Conservation (phyloP, 2,329 filamentous ascomycete species). For the Botrytis medusae region DNA sequence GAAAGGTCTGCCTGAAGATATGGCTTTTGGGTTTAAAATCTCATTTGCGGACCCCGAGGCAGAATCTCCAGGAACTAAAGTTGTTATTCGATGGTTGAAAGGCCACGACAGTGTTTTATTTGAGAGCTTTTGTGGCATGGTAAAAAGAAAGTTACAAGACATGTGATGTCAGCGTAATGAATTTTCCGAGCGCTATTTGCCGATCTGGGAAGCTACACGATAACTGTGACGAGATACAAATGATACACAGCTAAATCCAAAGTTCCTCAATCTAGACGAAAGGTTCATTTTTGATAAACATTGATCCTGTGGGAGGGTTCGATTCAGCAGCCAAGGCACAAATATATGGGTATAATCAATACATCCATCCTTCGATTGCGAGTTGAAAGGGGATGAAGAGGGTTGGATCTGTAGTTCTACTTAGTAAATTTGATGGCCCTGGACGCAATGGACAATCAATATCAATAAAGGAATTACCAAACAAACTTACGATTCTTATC, state of each 20-base stretch:
- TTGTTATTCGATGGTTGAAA: conserved; percentile 69
- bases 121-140: conserved; percentile 83
- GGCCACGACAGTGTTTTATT: conserved; percentile 73
- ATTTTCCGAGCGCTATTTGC: not conserved
- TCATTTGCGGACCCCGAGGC: conserved; percentile 42
- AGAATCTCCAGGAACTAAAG: conserved; percentile 45
- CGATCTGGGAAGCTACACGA: no score
- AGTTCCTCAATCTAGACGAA: not conserved
- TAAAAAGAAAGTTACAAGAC: conserved; percentile 51
- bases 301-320: not conserved
- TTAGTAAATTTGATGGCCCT: not conserved
- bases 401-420: not conserved
- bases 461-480: not conserved
- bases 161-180: not conserved
- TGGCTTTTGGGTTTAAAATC: conserved; percentile 59
- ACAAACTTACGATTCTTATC: not conserved
- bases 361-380: not conserved
- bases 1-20: conserved; percentile 33
- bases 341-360: not conserved
- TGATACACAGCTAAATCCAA: not conserved
- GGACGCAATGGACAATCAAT: not conserved
- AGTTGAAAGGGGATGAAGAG: not conserved
- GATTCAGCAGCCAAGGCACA: not conserved
- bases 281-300: not conserved
- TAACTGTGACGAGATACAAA: no score